Evolutionary conservation across 768 basidiomycete species (phyloP), one percentile per base, ranked within the genome.

Genomic region (Amanita thiersii): DNA sequence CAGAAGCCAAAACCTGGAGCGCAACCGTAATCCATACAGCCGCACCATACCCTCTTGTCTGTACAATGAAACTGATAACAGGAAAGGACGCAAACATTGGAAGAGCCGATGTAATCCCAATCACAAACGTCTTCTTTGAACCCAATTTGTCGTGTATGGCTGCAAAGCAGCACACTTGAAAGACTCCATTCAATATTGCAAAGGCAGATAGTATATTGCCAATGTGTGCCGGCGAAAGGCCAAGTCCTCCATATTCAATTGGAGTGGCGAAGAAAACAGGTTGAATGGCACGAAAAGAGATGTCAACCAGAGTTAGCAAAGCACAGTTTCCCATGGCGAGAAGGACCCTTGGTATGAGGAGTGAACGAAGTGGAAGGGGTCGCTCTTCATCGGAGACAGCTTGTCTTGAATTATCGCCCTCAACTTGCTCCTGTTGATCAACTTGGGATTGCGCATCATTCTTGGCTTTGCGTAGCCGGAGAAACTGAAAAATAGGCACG

Each of bases 211-310:
- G 62, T 40, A 80, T 71, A 14, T 61, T 61, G 4, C 82, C 83
- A 26, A 84, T 85, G 7, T 50, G 50, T 3, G 69, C 59, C 2
- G 84, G 81, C 15, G 69, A 83, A 59, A 7, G n/a, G n/a, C 76
- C 79, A 10, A 83, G 68, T 0, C 82, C 82, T n/a, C 84, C 82
- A 2, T 74, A 61, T 8, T 59, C 59, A 31, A 75, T 56, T 0
- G 85, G 80, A 0, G 79, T 84, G 9, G 80, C 71, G 45, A 72
- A 68, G 57, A 82, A 81, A 15, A 84, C 58, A 0, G 84, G 83
- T 15, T 76, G 72, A 9, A 85, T 54, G 6, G 77, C 70, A 34
- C 71, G 70, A 47, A 73, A 68, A 0, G 74, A 56, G 29, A 82
- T 75, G 44, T 84, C 79, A 12, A 75, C 44, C 3, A 80, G 53